Evolutionary conservation across 129 eudicot species (phyloP), one percentile per base, ranked within the genome.

Genomic region (Sambucus nigra): DNA sequence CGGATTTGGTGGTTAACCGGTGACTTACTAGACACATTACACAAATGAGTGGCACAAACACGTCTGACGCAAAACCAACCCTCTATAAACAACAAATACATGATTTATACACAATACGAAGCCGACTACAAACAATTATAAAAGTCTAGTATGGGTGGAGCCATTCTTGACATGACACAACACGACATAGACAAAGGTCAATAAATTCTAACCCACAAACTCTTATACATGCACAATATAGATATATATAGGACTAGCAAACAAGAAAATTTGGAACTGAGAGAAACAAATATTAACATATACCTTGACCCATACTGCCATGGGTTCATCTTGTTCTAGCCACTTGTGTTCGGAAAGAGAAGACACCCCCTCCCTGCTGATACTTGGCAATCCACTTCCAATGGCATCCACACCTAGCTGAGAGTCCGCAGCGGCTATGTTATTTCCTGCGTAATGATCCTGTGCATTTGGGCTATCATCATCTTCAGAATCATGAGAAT

Each of bases 241-340:
- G n/a, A n/a, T n/a, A n/a, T n/a, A n/a, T n/a, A n/a, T n/a, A n/a
- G n/a, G n/a, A n/a, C n/a, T n/a, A n/a, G n/a, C n/a, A n/a, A n/a
- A 16, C 13, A 14, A 16, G 38, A 47, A 28, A 26, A 17, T 50
- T 19, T 50, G 14, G 31, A 60, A n/a, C n/a, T 11, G 18, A 46
- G 31, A 61, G 48, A 29, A 41, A 14, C 11, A 22, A 44, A 63
- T 16, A 17, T 45, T 16, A 35, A 69, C 42, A 63, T 16, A n/a
- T 72, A 85, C 98, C 95, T 89, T 89, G 4, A 89, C 98, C 98
- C 98, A 89, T 45, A 89, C 94, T 24, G 95, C 84, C 70, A 84
- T 64, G 38, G 94, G 69, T 67, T 76, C 88, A 61, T 81, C 95
- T 47, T 60, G 76, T 59, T 78, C 94, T 15, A 80, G 69, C 76